Base-by-base conservation (phyloP, 768 basidiomycete species). In the Termitomyces heimii region DNA sequence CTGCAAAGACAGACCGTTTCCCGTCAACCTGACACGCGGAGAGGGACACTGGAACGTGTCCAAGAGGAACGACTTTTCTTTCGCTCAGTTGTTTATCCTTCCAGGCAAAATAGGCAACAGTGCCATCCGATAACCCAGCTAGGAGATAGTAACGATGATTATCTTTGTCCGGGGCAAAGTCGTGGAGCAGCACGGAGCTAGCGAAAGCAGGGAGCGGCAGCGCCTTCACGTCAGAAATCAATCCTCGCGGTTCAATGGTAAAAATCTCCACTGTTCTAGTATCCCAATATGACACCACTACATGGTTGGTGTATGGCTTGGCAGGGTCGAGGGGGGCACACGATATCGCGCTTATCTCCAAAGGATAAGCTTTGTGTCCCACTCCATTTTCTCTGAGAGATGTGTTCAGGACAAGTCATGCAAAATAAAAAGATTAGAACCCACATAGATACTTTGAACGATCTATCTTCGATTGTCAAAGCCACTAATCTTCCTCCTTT, bases 251-350 rank as follows among this genome's bases (percentile, higher is more conserved):
- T 14, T 63, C 62, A 8, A 75, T 66, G 4, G 67, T 64, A 53
- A 89, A 73, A 34, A 94, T 70, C 62, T 84, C 77, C 40, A 94
- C 77, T 8, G 69, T 63, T 62, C 86, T 87, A 3, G 81, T 79
- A 22, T 78, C 79, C 92, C 94, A 96, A 62, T 89, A 89, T 0
- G 85, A 82, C n/a, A 88, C 83, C 0, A 79, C 82, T 28, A 88
- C 69, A 53, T 79, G 62, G 18, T 62, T 69, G 0, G 88, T 69
- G 54, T 75, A 84, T 32, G 70, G 66, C 60, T 77, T 77, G 10
- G 67, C 61, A 0, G 73, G 64, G 61, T 87, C 80, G 18, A 83
- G 64, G 0, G 86, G 84, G 3, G 75, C 66, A 61, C 90, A 83
- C 0, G 86, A 85, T 34, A 94, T 71, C 0, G 87, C 80, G 10